Percentiles rank a stretch among this genome's conserved stretches.
phyloP scores from a whole-genome alignment of 495 filamentous ascomycete species.

The Tuber brumale region DNA sequence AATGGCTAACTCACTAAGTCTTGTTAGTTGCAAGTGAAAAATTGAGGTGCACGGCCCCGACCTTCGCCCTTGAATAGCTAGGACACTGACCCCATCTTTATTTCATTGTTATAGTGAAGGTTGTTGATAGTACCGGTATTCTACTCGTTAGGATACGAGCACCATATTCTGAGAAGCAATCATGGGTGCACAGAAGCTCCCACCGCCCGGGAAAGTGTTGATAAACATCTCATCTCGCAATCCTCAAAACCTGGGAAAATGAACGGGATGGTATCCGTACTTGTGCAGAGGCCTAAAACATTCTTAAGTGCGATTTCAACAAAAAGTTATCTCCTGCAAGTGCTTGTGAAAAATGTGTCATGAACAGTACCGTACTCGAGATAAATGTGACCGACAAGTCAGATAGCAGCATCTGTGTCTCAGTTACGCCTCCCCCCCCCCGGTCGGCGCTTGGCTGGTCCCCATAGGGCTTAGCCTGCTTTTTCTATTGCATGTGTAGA shows the following conservation, averaged over 20 bases:
- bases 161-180: neutral
- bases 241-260: neutral
- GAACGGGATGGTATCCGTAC: neutral
- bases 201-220: neutral
- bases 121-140: neutral
- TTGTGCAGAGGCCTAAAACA: neutral
- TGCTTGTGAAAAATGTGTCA: neutral
- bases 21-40: neutral
- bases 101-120: neutral
- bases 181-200: neutral
- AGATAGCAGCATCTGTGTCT: neutral
- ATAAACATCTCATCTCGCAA: neutral
- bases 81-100: neutral
- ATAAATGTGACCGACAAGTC: neutral
- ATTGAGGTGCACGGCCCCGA: neutral
- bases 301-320: neutral
- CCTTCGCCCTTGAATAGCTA: neutral
- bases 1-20: neutral
- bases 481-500: neutral
- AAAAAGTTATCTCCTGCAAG: neutral
- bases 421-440: neutral
- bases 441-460: neutral
- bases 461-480: neutral
- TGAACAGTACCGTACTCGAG: too few relatives aligned
- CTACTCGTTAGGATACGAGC: neutral